These are phyloP conservation scores for Fusarium sp. DNA, from an alignment of 2,329 filamentous ascomycete species.

Conservation along the genomic window DNA sequence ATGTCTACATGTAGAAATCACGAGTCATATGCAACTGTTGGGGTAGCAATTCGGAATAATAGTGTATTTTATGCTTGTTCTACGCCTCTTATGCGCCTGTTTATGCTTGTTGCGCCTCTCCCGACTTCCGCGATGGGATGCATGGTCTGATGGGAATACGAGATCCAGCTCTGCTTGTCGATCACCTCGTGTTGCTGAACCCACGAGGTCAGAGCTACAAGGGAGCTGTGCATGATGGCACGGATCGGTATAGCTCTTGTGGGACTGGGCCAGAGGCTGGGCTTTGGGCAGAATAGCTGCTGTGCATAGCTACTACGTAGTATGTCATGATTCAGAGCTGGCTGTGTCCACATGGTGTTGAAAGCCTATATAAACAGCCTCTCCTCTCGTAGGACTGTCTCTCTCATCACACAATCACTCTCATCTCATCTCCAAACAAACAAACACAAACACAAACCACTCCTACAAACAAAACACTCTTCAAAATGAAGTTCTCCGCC, in stretches of 20 bases:
- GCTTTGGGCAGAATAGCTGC: conserved; percentile 17
- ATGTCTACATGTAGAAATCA: neutral
- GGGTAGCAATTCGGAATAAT: neutral
- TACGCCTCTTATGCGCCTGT: conserved; percentile 2
- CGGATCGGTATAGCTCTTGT: conserved; percentile 1
- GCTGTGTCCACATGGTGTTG: neutral
- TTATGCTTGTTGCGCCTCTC: conserved; percentile 28
- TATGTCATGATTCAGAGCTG: conserved; percentile 2
- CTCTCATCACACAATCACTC: conserved; percentile 15
- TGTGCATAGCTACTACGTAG: neutral
- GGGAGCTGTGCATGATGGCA: neutral
- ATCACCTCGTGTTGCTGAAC: conserved; percentile 45
- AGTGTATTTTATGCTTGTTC: conserved; percentile 22
- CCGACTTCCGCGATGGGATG: conserved; percentile 16
- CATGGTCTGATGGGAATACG: conserved; percentile 46
- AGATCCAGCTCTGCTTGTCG: conserved; percentile 42
- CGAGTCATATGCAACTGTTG: neutral
- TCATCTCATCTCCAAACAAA: conserved; percentile 5
- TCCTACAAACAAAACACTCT: conserved; percentile 21
- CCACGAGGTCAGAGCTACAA: conserved; percentile 10
- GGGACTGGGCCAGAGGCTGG: conserved; percentile 21
- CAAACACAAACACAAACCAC: conserved; percentile 13
- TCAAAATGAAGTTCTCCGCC: conserved; percentile 61
- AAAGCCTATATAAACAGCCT: conserved; percentile 36
- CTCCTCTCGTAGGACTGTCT: conserved; percentile 3